Evolutionary conservation across 2,329 filamentous ascomycete species (phyloP), one percentile per base, ranked within the genome.

Genomic region (Davidsoniella australis): DNA sequence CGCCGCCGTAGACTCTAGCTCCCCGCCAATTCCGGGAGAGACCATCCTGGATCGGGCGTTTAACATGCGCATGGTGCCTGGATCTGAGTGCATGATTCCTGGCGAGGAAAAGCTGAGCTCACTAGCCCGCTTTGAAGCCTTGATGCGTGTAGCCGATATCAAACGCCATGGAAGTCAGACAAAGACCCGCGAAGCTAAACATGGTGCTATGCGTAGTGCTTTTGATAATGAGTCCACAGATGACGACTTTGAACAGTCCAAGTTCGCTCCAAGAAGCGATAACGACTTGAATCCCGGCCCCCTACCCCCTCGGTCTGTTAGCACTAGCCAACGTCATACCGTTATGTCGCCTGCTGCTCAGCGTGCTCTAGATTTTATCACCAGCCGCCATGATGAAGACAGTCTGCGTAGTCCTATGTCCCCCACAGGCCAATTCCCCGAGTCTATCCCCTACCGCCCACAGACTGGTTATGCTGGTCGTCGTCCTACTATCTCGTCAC

Each of bases 31-130:
- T 0, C 73, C 72, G 2, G 68, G 77, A 14, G 77, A 82, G 60
- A 80, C 78, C 0, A 81, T 82, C 47, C 61, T 81, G n/a, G 78
- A 82, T 58, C 65, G 78, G 38, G 78, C 78, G 0, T 81, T 82
- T 56, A 75, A 78, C 56, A 62, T 81, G 62, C 68, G 73, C 7
- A 75, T 66, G 51, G 78, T 81, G 33, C 77, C 77, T 14, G 77
- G 77, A 5, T 73, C 73, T 2, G 75, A 77, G 9, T 62, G 64
- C 6, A 66, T 71, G 45, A 56, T 68, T 2, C 68, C 71, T 0
- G 76, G 76, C 3, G 75, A 78, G 53, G 75, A 79, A 55, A 78
- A 79, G 52, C 63, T 80, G 14, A 80, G 71, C 55, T 81, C 77
- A 0, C 66, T 81, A 29, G 78, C 76, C 8, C 68, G 75, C 18